Conservation (phyloP, 1,139 yeast species). For the Pichia sorboxylosa region DNA sequence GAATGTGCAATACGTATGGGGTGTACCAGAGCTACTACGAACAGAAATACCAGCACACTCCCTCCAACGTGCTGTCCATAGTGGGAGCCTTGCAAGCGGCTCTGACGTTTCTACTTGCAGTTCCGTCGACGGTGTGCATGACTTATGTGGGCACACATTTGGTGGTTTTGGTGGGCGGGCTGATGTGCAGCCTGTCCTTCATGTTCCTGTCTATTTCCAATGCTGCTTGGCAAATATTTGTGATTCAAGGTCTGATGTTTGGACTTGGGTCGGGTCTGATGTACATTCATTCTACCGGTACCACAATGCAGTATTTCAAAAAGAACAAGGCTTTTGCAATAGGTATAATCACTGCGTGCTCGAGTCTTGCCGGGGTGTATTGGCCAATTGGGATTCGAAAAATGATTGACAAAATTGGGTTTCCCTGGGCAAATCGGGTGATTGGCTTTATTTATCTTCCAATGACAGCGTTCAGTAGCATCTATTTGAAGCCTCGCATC, state of each 20-base stretch:
- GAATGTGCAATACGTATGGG: conserved; percentile 44
- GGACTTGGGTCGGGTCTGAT: conserved; percentile 38
- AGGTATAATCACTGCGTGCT: conserved; percentile 48
- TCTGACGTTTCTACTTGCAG: conserved; percentile 25
- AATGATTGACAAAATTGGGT: conserved; percentile 32
- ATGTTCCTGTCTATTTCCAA: conserved; percentile 31
- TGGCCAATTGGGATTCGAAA: conserved; percentile 34
- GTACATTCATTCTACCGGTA: conserved; percentile 31
- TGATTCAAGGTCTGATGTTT: conserved; percentile 41
- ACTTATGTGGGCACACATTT: conserved; percentile 28
- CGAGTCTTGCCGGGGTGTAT: conserved; percentile 53
- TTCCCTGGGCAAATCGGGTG: conserved; percentile 39
- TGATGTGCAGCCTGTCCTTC: conserved; percentile 31
- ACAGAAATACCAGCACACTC: conserved; percentile 17
- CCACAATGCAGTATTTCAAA: conserved; percentile 44
- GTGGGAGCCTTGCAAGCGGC: conserved; percentile 24
- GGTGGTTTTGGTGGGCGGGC: conserved; percentile 32
- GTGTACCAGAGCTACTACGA: conserved; percentile 38
- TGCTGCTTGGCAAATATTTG: conserved; percentile 37
- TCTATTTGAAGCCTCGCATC: conserved; percentile 23
- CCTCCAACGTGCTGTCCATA: conserved; percentile 19
- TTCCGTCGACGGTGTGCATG: conserved; percentile 34
- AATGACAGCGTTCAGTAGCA: conserved; percentile 26
- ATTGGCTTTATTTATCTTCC: conserved; percentile 33
- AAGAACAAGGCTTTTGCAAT: conserved; percentile 43